Conservation (phyloP, 306 rosid species). For the Citrullus amarus region DNA sequence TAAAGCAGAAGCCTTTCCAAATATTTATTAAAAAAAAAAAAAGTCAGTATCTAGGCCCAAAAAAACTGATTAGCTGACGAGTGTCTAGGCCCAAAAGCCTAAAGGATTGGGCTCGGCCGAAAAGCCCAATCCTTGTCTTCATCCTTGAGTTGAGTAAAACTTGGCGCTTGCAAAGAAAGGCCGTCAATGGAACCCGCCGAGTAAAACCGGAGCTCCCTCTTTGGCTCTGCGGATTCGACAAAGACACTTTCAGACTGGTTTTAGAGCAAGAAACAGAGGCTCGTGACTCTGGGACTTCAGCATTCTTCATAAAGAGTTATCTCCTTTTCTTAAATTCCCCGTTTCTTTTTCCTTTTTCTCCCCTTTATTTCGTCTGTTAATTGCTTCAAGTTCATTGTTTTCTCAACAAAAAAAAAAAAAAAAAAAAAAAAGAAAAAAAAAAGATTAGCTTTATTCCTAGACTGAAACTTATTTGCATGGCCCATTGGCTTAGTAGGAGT, state of each 20-base stretch:
- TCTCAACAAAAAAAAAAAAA: too few species aligned
- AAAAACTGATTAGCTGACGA: too few species aligned
- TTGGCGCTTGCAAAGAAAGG: neutral
- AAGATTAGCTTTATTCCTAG: neutral
- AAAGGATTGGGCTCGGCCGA: neutral
- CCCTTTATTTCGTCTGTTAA: neutral
- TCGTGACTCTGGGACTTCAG: neutral
- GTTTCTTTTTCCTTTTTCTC: neutral
- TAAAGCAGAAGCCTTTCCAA: too few species aligned
- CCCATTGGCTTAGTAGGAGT: neutral
- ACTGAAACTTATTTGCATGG: neutral
- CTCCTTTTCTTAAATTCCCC: neutral
- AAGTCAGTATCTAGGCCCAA: too few species aligned
- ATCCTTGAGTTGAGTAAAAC: neutral
- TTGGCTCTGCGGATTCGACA: neutral
- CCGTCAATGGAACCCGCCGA: neutral
- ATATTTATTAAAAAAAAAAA: too few species aligned
- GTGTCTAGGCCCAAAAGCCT: neutral
- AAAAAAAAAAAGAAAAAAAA: too few species aligned
- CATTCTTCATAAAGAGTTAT: neutral
- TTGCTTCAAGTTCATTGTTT: neutral
- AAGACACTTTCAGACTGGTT: neutral
- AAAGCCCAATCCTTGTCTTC: neutral
- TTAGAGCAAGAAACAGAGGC: neutral
- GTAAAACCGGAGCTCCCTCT: neutral